Evolutionary conservation across 208 protist genomes (phyloP).

Genomic region (Porcisia deanei): DNA sequence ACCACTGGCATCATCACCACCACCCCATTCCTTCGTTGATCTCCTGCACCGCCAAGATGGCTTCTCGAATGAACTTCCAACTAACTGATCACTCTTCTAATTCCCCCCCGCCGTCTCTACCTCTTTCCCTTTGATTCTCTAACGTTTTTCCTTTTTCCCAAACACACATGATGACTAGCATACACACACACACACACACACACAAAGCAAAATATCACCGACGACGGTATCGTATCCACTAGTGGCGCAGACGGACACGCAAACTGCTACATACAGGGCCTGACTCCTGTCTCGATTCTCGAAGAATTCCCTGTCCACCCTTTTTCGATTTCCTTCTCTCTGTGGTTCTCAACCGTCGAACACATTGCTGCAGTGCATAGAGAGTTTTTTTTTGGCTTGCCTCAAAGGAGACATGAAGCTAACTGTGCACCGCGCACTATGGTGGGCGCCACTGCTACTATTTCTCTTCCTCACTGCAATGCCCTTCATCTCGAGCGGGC

Average conservation of each 20-base stretch:
- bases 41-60: not conserved
- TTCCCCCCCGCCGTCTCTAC: not conserved
- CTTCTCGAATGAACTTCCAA: not conserved
- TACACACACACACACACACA: not conserved
- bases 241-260: not conserved
- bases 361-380: not conserved
- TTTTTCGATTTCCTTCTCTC: not conserved
- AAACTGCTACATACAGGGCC: not conserved
- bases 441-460: conserved; percentile 2
- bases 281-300: not conserved
- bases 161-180: not conserved
- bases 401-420: not conserved
- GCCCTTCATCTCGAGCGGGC: not conserved
- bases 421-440: not conserved
- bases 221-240: not conserved
- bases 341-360: not conserved
- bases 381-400: not conserved
- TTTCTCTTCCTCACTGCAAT: conserved; percentile 9
- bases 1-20: not conserved
- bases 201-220: too few species aligned
- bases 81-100: not conserved
- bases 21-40: not conserved
- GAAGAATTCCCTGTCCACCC: not conserved
- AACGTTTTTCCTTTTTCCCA: not conserved
- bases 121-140: too few species aligned